Conservation (phyloP, 306 rosid genomes). For the Hippophae gyantsensis region DNA sequence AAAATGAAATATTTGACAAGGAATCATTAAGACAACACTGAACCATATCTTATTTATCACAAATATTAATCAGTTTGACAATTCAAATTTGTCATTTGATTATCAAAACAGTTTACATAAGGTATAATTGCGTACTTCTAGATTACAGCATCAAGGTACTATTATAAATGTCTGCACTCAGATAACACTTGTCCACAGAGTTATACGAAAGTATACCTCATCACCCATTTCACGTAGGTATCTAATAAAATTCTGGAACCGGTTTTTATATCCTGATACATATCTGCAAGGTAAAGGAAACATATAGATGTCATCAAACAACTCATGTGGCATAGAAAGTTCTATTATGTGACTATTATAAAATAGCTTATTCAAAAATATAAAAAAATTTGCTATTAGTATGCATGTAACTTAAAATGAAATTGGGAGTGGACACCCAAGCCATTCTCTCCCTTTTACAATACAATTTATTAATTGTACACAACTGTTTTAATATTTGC, state of each 20-base stretch:
- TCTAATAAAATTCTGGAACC: conserved; percentile 53
- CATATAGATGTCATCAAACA: conserved; percentile 1
- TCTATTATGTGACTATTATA: background rate
- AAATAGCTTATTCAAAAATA: background rate
- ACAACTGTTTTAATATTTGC: too few relatives aligned
- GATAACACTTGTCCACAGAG: background rate
- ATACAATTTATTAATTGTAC: too few relatives aligned
- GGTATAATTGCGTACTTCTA: background rate
- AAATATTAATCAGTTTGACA: background rate
- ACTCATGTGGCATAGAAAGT: background rate
- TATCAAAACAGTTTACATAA: background rate
- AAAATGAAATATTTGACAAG: background rate
- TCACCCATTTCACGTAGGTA: conserved; percentile 58
- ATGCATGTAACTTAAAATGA: too few relatives aligned
- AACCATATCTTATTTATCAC: conserved; percentile 1
- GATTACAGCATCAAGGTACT: background rate
- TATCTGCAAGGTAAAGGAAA: conserved; percentile 31
- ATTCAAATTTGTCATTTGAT: background rate
- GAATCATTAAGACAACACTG: conserved; percentile 9
- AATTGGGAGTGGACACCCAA: too few relatives aligned
- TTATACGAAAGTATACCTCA: conserved; percentile 30
- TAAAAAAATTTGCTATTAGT: too few relatives aligned
- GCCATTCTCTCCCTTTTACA: too few relatives aligned
- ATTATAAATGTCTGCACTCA: background rate
- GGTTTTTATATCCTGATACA: conserved; percentile 52